Base-by-base conservation (phyloP, 345 rosid species). In the Gossypium ekmanianum region DNA sequence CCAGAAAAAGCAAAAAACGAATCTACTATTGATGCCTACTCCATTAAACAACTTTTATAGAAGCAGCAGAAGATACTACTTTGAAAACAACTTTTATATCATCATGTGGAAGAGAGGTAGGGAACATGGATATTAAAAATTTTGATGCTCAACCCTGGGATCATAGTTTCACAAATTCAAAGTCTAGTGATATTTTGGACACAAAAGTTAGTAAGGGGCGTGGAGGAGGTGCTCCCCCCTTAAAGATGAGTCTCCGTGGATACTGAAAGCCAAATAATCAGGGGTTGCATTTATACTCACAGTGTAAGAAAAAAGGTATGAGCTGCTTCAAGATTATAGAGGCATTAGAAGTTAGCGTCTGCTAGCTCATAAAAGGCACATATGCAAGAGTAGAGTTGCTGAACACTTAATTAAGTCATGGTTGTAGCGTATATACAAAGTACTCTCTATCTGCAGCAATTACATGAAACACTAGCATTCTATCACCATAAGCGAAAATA, bases 241-340 rank as follows among this genome's bases (percentile, higher is more conserved):
- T 11, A 80, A 83, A 56, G 81, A 79, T 0, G 93, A 92, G 54
- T 77, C 84, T 14, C 59, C 56, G 34, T 79, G 72, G 77, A 86
- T 90, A 64, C 70, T 88, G 81, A 85, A 62, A 79, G 94, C 94
- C 8, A 87, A 83, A 76, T 91, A 92, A 74, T 88, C 89, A 11
- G 93, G 94, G 34, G 84, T 92, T 11, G 77, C 89, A 7, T 90
- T 90, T 74, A 90, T 41, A 45, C 65, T 26, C 11, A 64, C 5
- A 62, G 68, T 2, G 18, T 9, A 22, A 39, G 14, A 39, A 64
- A 26, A 4, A 34, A 64, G 4, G 26, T 17, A 20, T 17, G 20
- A n/a, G 1, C 6, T 22, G 34, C 55, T 22, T 51, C 34, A 67
- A 20, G 34, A 20, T 17, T 22, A 29, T 61, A 68, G 18, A 47